Conservation (phyloP, 1,139 yeast genomes). For the Debaryomycetaceae sp. region DNA sequence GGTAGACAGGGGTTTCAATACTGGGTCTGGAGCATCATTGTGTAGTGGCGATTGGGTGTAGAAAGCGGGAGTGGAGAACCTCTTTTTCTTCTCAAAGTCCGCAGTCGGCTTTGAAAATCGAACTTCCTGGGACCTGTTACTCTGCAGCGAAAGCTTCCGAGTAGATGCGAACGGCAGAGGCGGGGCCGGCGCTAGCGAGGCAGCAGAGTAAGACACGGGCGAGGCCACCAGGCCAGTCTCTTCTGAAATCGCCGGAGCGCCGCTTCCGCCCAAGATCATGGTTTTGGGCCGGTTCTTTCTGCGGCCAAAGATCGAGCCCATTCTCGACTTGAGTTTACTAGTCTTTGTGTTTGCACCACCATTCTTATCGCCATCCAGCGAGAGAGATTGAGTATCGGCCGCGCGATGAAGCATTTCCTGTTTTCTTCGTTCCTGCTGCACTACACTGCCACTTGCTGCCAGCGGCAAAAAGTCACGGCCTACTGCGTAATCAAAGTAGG, state of each 20-base stretch:
- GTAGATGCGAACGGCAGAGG: too few species aligned
- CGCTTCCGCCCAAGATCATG: conserved; percentile 6
- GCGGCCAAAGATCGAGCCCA: conserved; percentile 77
- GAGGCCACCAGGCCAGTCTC: conserved; percentile 4
- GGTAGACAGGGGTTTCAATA: neutral
- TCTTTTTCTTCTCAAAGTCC: neutral
- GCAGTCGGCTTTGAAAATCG: neutral
- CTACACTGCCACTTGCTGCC: conserved; percentile 7
- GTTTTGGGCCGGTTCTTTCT: conserved; percentile 28
- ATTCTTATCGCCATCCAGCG: conserved; percentile 3
- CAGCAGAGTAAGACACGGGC: neutral
- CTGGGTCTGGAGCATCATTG: neutral
- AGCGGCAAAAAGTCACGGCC: conserved; percentile 14
- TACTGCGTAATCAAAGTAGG: conserved; percentile 26
- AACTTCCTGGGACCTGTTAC: neutral
- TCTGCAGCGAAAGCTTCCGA: neutral
- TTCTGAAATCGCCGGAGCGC: conserved; percentile 22
- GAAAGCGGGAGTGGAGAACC: neutral
- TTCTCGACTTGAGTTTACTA: conserved; percentile 55
- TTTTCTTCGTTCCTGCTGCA: conserved; percentile 8
- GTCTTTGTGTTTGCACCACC: conserved; percentile 8
- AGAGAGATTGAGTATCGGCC: conserved; percentile 6
- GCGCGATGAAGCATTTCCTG: conserved; percentile 1
- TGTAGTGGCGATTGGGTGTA: neutral
- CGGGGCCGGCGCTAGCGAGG: neutral